phyloP scores from a whole-genome alignment of 805 yeast genomes.

The Metschnikowia similis region DNA sequence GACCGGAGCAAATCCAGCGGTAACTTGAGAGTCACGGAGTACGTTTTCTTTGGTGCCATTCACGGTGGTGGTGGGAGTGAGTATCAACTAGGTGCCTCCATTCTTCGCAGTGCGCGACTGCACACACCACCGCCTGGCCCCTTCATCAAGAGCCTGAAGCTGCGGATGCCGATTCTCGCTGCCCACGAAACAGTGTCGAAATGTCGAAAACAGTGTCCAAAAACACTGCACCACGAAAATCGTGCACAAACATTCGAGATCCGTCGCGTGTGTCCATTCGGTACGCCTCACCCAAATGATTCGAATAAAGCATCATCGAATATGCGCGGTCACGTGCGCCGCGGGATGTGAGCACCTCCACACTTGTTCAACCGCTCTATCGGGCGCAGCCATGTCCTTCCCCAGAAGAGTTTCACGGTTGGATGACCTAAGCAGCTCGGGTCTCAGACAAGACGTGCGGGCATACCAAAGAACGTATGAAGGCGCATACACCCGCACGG shows the following conservation, averaged over 20 bases:
- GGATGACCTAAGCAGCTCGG: constrained; percentile 36
- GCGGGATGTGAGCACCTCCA: not conserved
- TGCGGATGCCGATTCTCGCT: no score
- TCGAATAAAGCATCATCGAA: no score
- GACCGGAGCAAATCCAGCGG: constrained; percentile 27
- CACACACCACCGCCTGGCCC: not conserved
- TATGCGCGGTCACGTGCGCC: not conserved
- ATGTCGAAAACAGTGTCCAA: no score
- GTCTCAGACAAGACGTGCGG: constrained; percentile 46
- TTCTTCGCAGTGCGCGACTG: not conserved
- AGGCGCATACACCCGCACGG: constrained; percentile 76
- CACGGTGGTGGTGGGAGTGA: not conserved
- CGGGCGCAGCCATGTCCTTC: constrained; percentile 3
- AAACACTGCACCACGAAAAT: no score
- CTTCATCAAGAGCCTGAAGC: not conserved
- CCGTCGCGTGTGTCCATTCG: no score
- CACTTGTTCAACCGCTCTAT: not conserved
- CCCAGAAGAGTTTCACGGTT: constrained; percentile 23
- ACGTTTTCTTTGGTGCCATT: constrained; percentile 36
- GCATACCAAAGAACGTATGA: constrained; percentile 83
- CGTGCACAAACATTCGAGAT: no score
- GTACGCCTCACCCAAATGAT: no score
- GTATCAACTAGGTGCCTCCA: not conserved
- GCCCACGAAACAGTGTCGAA: no score
- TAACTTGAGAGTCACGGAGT: constrained; percentile 30